Evolutionary conservation across 192 early-diverging fungal genomes (phyloP).

Genomic region (Spizellomyces sp.): DNA sequence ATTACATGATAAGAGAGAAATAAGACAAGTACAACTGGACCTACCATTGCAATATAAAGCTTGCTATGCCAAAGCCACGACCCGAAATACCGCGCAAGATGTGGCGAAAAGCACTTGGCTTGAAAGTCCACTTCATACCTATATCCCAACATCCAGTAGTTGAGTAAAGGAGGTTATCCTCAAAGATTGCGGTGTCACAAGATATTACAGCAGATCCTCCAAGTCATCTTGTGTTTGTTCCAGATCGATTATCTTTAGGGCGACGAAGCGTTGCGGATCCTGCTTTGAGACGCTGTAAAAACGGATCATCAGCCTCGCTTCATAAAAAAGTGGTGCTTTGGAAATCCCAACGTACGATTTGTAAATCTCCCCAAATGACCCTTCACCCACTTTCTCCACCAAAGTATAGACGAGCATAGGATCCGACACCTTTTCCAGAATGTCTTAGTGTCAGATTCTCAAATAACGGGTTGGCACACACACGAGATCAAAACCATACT

Average conservation of each 20-base stretch:
- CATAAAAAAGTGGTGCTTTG: not conserved
- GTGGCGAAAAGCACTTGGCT: constrained; percentile 37
- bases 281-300: constrained; percentile 6
- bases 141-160: not conserved
- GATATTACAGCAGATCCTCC: constrained; percentile 31
- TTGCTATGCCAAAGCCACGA: constrained; percentile 41
- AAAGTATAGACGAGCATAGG: constrained; percentile 26
- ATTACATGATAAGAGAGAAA: not conserved
- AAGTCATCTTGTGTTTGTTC: constrained; percentile 35
- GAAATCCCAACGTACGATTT: constrained; percentile 24
- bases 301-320: not conserved
- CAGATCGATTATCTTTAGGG: constrained; percentile 40
- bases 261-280: constrained; percentile 29
- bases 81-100: constrained; percentile 39
- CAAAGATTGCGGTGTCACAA: not conserved
- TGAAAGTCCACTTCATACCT: constrained; percentile 40
- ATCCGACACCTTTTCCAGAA: constrained; percentile 18
- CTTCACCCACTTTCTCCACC: constrained; percentile 40
- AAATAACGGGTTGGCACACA: not conserved
- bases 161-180: not conserved
- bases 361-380: constrained; percentile 38
- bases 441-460: constrained; percentile 8
- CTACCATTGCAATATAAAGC: constrained; percentile 37
- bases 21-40: not conserved
- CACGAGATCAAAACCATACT: not conserved